Evolutionary conservation across 2,329 filamentous ascomycete species (phyloP), one percentile per base, ranked within the genome.

Genomic region (Stemphylium vesicarium): DNA sequence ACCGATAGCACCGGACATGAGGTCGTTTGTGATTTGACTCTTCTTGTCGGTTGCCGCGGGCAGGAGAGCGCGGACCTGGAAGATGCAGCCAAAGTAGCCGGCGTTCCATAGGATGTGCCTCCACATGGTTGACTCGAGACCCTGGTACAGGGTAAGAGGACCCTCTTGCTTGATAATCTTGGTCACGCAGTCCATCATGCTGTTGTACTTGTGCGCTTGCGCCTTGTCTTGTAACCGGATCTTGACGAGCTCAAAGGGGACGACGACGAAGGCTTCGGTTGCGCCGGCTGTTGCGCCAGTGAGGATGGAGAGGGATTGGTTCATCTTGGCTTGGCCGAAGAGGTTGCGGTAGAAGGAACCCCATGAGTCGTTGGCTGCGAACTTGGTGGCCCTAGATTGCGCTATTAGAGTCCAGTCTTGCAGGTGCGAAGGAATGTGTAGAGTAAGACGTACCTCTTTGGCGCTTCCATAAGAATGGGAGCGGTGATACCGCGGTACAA

Each of bases 301-400:
- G 46, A 99, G 85, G 63, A 97, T 86, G 20, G 95, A 96, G 55
- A 99, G 86, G 1, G 87, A 85, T 80, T 99, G 95, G 73, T 85
- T 98, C 88, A 96, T 95, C 81, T 96, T 91, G 52, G 86, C 78
- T 51, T 89, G 83, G 64, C 91, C 92, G 75, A 99, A 98, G 45
- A 89, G 76, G 66, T 89, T 89, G 74, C 92, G 90, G 83, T 96
- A 99, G 79, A 97, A 85, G 79, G 92, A 87, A 70, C 95, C 95
- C 95, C 95, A 99, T 77, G 94, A 91, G 77, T 99, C 95, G 80
- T 99, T 99, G 79, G 95, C 95, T 41, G 95, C 94, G 79, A 99
- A 99, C 79, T 99, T 99, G 81, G 92, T 98, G 38, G 94, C 94
- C 80, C 92, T 85, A 56, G 36, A 26, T 32, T 20, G n/a, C n/a